Conservation (phyloP, 2,329 filamentous ascomycete genomes). For the Apiospora rasikravindrae region DNA sequence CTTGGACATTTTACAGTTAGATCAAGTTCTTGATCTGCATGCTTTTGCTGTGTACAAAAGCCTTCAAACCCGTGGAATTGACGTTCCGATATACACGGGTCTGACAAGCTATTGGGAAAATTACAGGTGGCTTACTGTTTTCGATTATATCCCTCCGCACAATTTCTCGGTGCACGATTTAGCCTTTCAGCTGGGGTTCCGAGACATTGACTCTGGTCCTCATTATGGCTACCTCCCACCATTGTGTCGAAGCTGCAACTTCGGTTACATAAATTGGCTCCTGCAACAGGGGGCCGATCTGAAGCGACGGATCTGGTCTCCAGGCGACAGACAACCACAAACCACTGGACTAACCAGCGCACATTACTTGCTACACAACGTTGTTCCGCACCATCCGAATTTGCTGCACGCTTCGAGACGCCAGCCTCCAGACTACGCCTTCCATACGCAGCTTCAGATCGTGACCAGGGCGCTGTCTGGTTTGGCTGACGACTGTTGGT, state of each 20-base stretch:
- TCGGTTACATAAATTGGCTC: not conserved
- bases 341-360: not conserved
- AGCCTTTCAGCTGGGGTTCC: not conserved
- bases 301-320: not conserved
- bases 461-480: not conserved
- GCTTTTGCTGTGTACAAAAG: not conserved
- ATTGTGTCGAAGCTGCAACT: not conserved
- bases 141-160: not conserved
- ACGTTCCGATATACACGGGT: not conserved
- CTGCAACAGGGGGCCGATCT: not conserved
- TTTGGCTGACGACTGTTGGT: conserved; percentile 7
- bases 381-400: too few species aligned
- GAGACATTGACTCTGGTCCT: not conserved
- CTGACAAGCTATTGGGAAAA: not conserved
- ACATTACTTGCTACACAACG: not conserved
- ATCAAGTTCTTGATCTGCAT: not conserved
- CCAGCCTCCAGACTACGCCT: too few species aligned
- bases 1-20: not conserved
- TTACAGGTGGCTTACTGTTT: not conserved
- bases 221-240: not conserved
- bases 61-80: not conserved
- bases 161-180: not conserved
- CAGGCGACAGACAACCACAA: not conserved
- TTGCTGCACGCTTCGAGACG: too few species aligned
- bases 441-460: not conserved